Base-by-base conservation (phyloP, 1,284 basidiomycete species). In the Ustilago tritici region DNA sequence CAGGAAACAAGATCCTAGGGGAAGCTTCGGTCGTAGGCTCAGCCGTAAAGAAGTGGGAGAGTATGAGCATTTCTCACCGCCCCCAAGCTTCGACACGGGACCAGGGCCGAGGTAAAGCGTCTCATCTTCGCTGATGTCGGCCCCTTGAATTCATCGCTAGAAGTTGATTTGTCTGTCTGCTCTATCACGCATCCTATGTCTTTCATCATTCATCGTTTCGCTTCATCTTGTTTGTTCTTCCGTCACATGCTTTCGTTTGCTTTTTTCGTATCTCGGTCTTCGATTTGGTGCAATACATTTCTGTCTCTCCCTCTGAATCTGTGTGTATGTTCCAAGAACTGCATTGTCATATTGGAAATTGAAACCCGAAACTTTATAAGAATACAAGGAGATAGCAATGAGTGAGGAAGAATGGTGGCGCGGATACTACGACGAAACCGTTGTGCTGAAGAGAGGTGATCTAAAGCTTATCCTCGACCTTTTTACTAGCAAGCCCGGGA, bases 401-500 rank as follows among this genome's bases (percentile, higher is more conserved):
- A 46, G 14, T 31, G 14, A 7, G 15, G 52, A 34, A 17, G 65
- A 62, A 61, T 58, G 60, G 65, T 58, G 59, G 40, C 19, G 7
- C 46, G n/a, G 14, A 36, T 46, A 19, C 38, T 23, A 41, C 50
- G 11, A 34, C 34, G 3, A 19, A 19, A 11, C 17, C 43, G n/a
- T 9, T 10, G 36, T 17, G n/a, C 43, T n/a, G 17, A 4, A n/a
- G 43, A 19, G 43, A 11, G 9, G 43, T 19, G 17, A 17, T 41
- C 15, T n/a, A 46, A 38, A 47, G 14, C 23, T 40, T 53, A 61
- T 64, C 56, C 2, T 63, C 54, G 19, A 65, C 67, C 53, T 66
- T 70, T 8, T 43, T 58, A 23, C 70, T 62, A 6, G 83, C 82
- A 5, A 85, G 61, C 2, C 78, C 76, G 3, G 82, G 80, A 34